These are phyloP conservation scores for Thalassiosira livingstoniorum DNA, from an alignment of 352 stramenopile species.

Conservation along the genomic window DNA sequence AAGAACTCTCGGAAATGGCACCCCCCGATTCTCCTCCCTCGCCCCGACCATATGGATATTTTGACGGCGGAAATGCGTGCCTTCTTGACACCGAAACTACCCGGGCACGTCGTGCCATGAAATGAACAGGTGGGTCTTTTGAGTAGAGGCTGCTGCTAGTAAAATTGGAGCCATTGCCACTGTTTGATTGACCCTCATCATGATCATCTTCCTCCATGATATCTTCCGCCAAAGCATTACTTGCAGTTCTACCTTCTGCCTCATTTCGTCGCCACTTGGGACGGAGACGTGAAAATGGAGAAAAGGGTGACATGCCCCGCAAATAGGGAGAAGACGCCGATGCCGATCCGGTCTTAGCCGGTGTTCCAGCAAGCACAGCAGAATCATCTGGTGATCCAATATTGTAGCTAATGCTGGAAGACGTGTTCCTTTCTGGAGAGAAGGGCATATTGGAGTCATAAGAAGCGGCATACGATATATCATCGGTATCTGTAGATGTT, in stretches of 20 bases:
- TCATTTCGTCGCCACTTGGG: neutral
- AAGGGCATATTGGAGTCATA: neutral
- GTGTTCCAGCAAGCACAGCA: neutral
- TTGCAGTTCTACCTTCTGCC: neutral
- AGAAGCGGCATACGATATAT: neutral
- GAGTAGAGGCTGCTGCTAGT: slow-evolving; percentile 14
- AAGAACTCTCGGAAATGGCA: slow-evolving; percentile 11
- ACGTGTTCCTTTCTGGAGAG: neutral
- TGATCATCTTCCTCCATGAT: slow-evolving; percentile 30
- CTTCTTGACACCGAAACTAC: slow-evolving; percentile 58
- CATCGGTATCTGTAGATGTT: neutral
- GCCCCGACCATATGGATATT: slow-evolving; percentile 67
- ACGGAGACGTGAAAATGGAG: neutral
- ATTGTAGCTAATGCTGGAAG: no score
- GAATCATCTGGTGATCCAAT: no score
- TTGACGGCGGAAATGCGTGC: slow-evolving; percentile 77
- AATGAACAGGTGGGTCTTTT: slow-evolving; percentile 31
- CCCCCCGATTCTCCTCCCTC: slow-evolving; percentile 12
- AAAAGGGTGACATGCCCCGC: neutral
- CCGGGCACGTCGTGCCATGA: slow-evolving; percentile 37
- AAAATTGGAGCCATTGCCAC: neutral
- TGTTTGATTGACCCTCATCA: neutral
- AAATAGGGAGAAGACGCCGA: neutral
- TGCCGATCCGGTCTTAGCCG: neutral
- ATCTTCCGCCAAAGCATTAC: slow-evolving; percentile 9